Evolutionary conservation across 2,329 filamentous ascomycete species (phyloP).

Genomic region (Bertia moriformis): DNA sequence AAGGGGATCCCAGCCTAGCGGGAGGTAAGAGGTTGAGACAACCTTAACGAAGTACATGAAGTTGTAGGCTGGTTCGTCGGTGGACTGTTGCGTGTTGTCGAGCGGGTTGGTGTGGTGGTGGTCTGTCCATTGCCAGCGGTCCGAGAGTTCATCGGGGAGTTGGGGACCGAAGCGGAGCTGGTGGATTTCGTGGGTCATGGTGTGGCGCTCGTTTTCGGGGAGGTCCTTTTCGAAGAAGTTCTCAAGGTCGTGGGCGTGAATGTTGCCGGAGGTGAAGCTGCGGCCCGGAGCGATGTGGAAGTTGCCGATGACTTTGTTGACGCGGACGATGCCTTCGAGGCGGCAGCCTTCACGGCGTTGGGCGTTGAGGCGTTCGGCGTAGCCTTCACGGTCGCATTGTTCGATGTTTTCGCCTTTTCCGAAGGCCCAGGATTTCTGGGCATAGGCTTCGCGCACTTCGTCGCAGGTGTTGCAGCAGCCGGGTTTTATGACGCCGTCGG

Average conservation of each 20-base stretch:
- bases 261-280: conserved; percentile 88
- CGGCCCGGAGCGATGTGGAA: conserved; percentile 96
- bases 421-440: conserved; percentile 80
- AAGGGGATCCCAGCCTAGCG: conserved; percentile 70
- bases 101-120: conserved; percentile 77
- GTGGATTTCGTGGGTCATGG: conserved; percentile 81
- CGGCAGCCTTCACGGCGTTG: conserved; percentile 88
- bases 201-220: conserved; percentile 56
- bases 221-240: conserved; percentile 65
- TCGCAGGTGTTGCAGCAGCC: conserved; percentile 96
- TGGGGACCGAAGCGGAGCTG: conserved; percentile 84
- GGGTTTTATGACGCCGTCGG: conserved; percentile 56
- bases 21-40: conserved; percentile 86
- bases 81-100: conserved; percentile 64
- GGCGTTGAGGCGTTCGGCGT: conserved; percentile 71
- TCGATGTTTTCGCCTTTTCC: conserved; percentile 83
- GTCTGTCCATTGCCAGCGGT: conserved; percentile 58
- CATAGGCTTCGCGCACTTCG: conserved; percentile 91
- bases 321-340: conserved; percentile 77
- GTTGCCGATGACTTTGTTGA: conserved; percentile 97
- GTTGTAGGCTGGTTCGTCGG: conserved; percentile 73
- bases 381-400: conserved; percentile 90
- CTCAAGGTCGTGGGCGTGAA: conserved; percentile 94
- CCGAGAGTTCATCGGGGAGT: conserved; percentile 57
- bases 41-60: conserved; percentile 99